Base-by-base conservation (phyloP, 768 basidiomycete genomes). In the Mrakia blollopis region DNA sequence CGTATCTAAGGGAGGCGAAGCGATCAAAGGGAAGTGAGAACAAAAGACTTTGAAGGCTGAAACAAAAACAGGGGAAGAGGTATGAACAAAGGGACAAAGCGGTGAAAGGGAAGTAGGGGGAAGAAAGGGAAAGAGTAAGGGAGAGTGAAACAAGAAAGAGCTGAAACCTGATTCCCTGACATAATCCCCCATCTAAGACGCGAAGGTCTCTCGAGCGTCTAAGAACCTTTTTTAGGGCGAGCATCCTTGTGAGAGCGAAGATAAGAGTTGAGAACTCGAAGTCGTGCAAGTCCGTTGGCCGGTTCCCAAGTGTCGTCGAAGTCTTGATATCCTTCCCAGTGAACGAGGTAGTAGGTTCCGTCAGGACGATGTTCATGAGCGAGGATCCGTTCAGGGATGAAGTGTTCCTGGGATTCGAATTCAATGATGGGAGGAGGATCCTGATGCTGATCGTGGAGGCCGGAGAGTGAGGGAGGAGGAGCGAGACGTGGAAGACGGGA, bases 401-500 rank as follows among this genome's bases (percentile, higher is more conserved):
- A 52, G 14, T 5, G 47, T 28, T 71, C 69, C n/a, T 71, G 47
- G 28, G 39, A 37, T 21, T 71, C 18, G 47, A 71, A 39, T 11
- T 71, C 47, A 28, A 71, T 71, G 28, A 28, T 9, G 6, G 47
- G 41, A 2, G 69, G 5, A 9, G 44, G 37, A 32, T 71, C 69
- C 28, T 71, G 69, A n/a, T 13, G 18, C 25, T 71, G 69, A 47
- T 52, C 8, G 1, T 5, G 23, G 47, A 47, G 69, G 25, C 69
- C 69, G 47, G 69, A 44, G n/a, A 13, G 47, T 71, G 28, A n/a
- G 69, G 69, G 5, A 28, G 41, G 13, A 71, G 47, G 47, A 71
- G 69, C 11, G 69, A 71, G 69, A 71, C 69, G 44, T 52, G 69
- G 69, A 71, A 47, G 69, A 71, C 41, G 14, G 69, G 47, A 32